Base-by-base conservation (phyloP, 352 stramenopile species). In the Albugo candida region DNA sequence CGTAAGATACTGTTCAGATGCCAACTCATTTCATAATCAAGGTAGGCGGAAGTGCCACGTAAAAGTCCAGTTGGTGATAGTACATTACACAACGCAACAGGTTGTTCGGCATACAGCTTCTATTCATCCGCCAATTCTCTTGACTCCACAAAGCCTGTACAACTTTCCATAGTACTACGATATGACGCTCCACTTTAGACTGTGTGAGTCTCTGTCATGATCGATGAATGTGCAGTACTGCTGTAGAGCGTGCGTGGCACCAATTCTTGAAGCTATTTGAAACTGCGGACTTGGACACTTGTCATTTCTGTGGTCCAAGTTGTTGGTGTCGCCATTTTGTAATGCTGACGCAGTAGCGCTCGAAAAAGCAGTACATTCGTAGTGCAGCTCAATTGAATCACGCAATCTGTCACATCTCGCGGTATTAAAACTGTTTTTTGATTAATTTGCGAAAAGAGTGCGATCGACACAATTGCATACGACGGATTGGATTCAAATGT, bases 11-110 rank as follows among this genome's bases (percentile, higher is more conserved):
- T 79, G 49, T 85, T 59, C 43, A 89, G 56, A 44, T 89, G 76
- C 73, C 73, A 89, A 39, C 63, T 72, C 31, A 81, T 49, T 55
- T 86, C 79, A 47, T 86, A 86, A 55, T 86, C 70, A 53, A 86
- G 53, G 19, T 67, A 58, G 34, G 45, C 45, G 17, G 42, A 13
- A 6, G 42, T 8, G 17, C 48, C 50, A 19, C 50, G 54, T 48
- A 61, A 62, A 52, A 72, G 75, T 5, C 69, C 69, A 45, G 64
- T 81, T 5, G 69, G 69, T 11, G 69, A 81, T 45, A 83, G 42
- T 34, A 77, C 65, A 49, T 56, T 65, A 51, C 69, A 71, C 11
- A 77, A 54, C n/a, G 69, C 76, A 44, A 65, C 55, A 19, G 50
- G 52, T 34, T 78, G 58, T 49, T 67, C 63, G 39, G 72, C 61